A percentile compares a stretch with the other conserved stretches of the same genome.
These are phyloP conservation scores for Pisolithus sp. DNA, from an alignment of 768 basidiomycete species.

Conservation along the genomic window DNA sequence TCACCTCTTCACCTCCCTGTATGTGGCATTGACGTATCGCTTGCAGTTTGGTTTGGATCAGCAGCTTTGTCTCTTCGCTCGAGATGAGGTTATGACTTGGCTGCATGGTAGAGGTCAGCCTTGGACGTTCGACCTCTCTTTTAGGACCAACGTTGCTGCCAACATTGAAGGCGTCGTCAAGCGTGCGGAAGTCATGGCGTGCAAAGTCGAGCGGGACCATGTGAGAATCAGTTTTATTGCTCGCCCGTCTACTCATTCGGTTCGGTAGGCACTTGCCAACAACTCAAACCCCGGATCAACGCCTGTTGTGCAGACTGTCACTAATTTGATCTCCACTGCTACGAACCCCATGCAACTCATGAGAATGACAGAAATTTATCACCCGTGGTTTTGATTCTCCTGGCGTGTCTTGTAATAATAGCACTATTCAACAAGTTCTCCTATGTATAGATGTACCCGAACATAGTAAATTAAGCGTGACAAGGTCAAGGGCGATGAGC, in stretches of 20 bases:
- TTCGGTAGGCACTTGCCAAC: slow-evolving; percentile 10
- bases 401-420: slow-evolving; percentile 1
- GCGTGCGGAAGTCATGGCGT: slow-evolving; percentile 77
- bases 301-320: slow-evolving; percentile 75
- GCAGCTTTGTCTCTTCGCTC: slow-evolving; percentile 82
- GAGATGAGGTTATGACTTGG: slow-evolving; percentile 89
- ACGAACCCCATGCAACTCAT: slow-evolving; percentile 82
- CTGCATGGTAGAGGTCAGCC: slow-evolving; percentile 51
- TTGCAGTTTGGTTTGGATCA: slow-evolving; percentile 85
- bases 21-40: neutral
- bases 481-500: slow-evolving; percentile 20
- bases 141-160: slow-evolving; percentile 52
- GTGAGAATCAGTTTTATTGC: slow-evolving; percentile 31
- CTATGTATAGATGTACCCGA: neutral
- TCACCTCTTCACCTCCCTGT: neutral
- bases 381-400: slow-evolving; percentile 73
- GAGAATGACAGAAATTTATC: slow-evolving; percentile 79
- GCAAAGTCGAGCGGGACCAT: slow-evolving; percentile 80
- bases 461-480: neutral
- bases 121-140: slow-evolving; percentile 50
- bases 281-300: slow-evolving; percentile 11
- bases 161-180: slow-evolving; percentile 69
- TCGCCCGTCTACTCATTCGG: neutral
- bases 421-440: neutral
- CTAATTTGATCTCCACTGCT: slow-evolving; percentile 76